Conservation (phyloP, 163 green algal genomes). For the Picocystis sp. region DNA sequence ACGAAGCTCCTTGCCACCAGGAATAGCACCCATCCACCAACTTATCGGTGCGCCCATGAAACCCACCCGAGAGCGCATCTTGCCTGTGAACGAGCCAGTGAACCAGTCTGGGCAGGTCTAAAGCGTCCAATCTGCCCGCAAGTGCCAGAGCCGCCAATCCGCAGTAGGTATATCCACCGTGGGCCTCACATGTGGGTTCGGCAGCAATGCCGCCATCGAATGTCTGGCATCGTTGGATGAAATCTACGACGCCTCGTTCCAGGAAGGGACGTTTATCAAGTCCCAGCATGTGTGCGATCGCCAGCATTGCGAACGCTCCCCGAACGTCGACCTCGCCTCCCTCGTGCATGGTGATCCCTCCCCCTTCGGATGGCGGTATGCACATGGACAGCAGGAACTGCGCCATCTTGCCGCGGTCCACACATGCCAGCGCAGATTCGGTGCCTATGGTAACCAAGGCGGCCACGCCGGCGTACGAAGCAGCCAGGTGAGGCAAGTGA, state of each 20-base stretch:
- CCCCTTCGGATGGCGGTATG: constrained; percentile 33
- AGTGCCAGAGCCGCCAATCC: constrained; percentile 62
- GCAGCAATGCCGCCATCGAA: constrained; percentile 80
- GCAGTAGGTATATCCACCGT: constrained; percentile 97
- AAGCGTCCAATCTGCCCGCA: constrained; percentile 11
- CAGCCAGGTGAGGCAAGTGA: constrained; percentile 81
- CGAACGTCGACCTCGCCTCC: constrained; percentile 78
- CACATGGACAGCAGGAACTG: constrained; percentile 59
- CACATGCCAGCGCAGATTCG: constrained; percentile 26
- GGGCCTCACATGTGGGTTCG: constrained; percentile 88
- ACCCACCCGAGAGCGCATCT: constrained; percentile 72
- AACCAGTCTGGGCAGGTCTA: constrained; percentile 22
- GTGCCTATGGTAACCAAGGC: constrained; percentile 54
- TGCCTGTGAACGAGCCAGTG: constrained; percentile 59
- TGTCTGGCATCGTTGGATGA: constrained; percentile 34
- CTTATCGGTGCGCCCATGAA: constrained; percentile 94
- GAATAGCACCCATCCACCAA: constrained; percentile 97
- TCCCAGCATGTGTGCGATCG: constrained; percentile 46
- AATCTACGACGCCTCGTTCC: constrained; percentile 8
- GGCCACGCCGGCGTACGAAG: constrained; percentile 67
- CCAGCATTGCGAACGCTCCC: constrained; percentile 77
- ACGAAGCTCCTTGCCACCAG: constrained; percentile 71
- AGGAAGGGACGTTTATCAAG: constrained; percentile 47
- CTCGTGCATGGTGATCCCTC: constrained; percentile 15
- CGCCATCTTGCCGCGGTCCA: constrained; percentile 36